These are phyloP conservation scores for Talaromyces thailandensis DNA, from an alignment of 495 filamentous ascomycete species.

Conservation along the genomic window DNA sequence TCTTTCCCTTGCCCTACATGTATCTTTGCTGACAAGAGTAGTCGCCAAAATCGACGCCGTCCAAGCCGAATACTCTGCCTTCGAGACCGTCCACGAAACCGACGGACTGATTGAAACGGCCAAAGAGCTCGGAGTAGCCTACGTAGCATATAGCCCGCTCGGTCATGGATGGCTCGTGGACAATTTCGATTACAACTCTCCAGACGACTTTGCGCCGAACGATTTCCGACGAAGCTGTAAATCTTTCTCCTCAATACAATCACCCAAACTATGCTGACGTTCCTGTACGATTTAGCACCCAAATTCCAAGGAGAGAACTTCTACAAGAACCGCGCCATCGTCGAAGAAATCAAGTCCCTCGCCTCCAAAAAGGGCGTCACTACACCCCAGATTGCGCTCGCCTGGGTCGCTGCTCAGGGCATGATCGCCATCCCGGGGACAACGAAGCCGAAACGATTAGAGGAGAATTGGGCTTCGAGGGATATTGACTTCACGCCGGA, in stretches of 20 bases:
- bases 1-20: background rate
- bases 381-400: slow-evolving; percentile 32
- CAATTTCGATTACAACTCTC: slow-evolving; percentile 31
- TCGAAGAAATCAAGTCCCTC: slow-evolving; percentile 34
- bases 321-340: slow-evolving; percentile 36
- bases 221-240: slow-evolving; percentile 32
- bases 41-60: slow-evolving; percentile 43
- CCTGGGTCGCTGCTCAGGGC: slow-evolving; percentile 38
- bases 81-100: slow-evolving; percentile 39
- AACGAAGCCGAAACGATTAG: slow-evolving; percentile 31
- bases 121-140: slow-evolving; percentile 33
- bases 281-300: slow-evolving; percentile 16
- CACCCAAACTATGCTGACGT: background rate
- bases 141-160: slow-evolving; percentile 36
- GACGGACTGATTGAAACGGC: slow-evolving; percentile 29
- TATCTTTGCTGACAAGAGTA: slow-evolving; percentile 2
- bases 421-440: slow-evolving; percentile 40
- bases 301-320: slow-evolving; percentile 45
- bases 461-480: slow-evolving; percentile 33
- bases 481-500: slow-evolving; percentile 27
- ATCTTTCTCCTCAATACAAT: background rate
- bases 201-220: slow-evolving; percentile 33
- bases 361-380: slow-evolving; percentile 28
- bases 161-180: slow-evolving; percentile 40
- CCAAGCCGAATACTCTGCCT: slow-evolving; percentile 42